Base-by-base conservation (phyloP, 1,284 basidiomycete species). In the Spongiforma sp. region DNA sequence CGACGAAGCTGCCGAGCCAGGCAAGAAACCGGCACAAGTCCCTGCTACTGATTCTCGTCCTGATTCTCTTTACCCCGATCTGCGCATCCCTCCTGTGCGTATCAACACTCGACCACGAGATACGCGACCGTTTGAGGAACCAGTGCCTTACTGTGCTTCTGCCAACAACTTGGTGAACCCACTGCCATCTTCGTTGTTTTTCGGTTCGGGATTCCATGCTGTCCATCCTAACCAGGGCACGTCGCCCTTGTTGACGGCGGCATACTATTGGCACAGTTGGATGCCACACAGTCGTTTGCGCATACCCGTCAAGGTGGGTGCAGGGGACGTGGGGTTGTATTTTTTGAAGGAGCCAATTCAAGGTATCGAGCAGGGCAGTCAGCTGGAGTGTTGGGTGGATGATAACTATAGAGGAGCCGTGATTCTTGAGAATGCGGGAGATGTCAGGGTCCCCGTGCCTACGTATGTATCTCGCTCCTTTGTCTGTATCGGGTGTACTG, bases 131-230 rank as follows among this genome's bases (percentile, higher is more conserved):
- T 95, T 92, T 76, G 86, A 93, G 72, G 96, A 98, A 77, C 87
- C 96, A 59, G 84, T 87, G 60, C 96, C 96, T 17, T 95, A 86
- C 81, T 98, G 96, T 78, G 94, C 93, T 0, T 91, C 89, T 24
- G 96, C 96, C 28, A 96, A 97, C 77, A 95, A 98, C 77, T 83
- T 98, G 52, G 93, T 98, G 75, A 97, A 97, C 80, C 96, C 96
- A 4, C 83, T 98, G 2, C 95, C 96, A 15, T 88, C 90, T 0
- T 93, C 91, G 30, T 81, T 96, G 67, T 98, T 98, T 80, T 91
- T 90, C 66, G 95, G 95, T 34, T 91, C 90, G 0, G 96, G 96
- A 5, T 98, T 96, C 95, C 82, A 84, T 63, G 87, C 88, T 3
- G 85, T 86, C 73, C 93, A 95, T 74, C 93, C 94, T 2, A 73